phyloP scores from a whole-genome alignment of 2,329 filamentous ascomycete species.

The Ascochyta pisi region DNA sequence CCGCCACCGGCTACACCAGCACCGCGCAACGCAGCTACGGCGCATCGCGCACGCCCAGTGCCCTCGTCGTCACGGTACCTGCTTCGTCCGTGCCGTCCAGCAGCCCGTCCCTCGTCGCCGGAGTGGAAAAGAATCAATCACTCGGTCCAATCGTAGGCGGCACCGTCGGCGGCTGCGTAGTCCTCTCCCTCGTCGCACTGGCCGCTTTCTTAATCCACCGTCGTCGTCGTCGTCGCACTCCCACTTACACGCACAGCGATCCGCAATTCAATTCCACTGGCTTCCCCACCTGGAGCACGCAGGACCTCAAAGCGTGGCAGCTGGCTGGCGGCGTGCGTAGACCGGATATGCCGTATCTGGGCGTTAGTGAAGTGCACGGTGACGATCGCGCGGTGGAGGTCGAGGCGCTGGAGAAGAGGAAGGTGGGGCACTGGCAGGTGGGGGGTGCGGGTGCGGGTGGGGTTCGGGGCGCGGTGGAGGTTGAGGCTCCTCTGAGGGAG shows the following conservation, averaged over 20 bases:
- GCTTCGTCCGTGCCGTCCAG: background rate
- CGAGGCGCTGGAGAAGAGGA: conserved; percentile 9
- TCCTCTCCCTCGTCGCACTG: conserved; percentile 33
- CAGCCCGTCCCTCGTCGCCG: conserved; percentile 5
- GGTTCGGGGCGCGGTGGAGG: background rate
- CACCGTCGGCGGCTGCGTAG: conserved; percentile 39
- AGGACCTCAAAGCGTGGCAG: conserved; percentile 10
- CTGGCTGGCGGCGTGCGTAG: background rate
- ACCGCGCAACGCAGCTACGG: conserved; percentile 24
- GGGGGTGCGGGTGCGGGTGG: background rate
- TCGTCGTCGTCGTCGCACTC: conserved; percentile 6
- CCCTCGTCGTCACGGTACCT: conserved; percentile 9
- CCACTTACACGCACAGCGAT: conserved; percentile 1
- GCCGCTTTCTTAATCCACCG: conserved; percentile 32
- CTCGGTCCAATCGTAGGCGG: conserved; percentile 44
- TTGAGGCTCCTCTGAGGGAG: background rate
- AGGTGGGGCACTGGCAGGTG: background rate
- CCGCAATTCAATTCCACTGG: conserved; percentile 10
- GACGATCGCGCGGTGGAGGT: conserved; percentile 13
- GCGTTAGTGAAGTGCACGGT: conserved; percentile 7
- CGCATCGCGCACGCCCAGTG: background rate
- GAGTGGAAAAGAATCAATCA: conserved; percentile 12
- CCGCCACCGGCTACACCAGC: conserved; percentile 24
- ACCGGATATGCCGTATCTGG: background rate
- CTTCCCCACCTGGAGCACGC: background rate